phyloP scores from a whole-genome alignment of 2,329 filamentous ascomycete species.

The Colletotrichum filicis region DNA sequence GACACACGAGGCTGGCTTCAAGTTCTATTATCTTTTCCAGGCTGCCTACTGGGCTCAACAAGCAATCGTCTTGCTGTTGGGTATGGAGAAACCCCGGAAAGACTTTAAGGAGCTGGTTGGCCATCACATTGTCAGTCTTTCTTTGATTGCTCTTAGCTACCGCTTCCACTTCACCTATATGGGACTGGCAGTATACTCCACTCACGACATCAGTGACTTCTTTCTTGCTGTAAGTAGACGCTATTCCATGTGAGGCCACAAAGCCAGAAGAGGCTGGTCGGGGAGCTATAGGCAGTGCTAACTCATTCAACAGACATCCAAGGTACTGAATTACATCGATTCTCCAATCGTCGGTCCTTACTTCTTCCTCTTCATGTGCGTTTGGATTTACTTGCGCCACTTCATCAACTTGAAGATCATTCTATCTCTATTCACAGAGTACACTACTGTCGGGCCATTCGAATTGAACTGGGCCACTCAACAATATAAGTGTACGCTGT shows the following conservation, averaged over 20 bases:
- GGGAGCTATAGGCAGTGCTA: slow-evolving; percentile 4
- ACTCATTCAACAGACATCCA: slow-evolving; percentile 74
- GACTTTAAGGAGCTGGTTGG: slow-evolving; percentile 94
- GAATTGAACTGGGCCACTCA: slow-evolving; percentile 80
- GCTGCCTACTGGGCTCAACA: slow-evolving; percentile 97
- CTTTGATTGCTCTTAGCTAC: slow-evolving; percentile 88
- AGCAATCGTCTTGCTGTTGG: slow-evolving; percentile 85
- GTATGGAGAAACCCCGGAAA: slow-evolving; percentile 92
- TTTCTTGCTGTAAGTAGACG: slow-evolving; percentile 83
- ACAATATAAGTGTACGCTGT: slow-evolving; percentile 81
- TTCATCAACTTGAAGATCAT: slow-evolving; percentile 84
- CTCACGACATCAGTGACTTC: slow-evolving; percentile 94
- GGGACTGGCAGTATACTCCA: slow-evolving; percentile 91
- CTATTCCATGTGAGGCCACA: neutral
- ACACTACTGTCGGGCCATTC: slow-evolving; percentile 78
- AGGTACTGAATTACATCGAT: slow-evolving; percentile 91
- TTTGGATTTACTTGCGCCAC: slow-evolving; percentile 93
- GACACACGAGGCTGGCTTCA: slow-evolving; percentile 83
- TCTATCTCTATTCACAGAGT: slow-evolving; percentile 79
- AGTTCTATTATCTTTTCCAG: slow-evolving; percentile 96
- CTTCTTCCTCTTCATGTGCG: slow-evolving; percentile 82
- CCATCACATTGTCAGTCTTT: slow-evolving; percentile 90
- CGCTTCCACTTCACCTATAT: slow-evolving; percentile 98
- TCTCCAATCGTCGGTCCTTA: slow-evolving; percentile 82
- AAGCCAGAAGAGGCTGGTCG: neutral